Conservation (phyloP, 208 protist species). For the Crithidia sp. region DNA sequence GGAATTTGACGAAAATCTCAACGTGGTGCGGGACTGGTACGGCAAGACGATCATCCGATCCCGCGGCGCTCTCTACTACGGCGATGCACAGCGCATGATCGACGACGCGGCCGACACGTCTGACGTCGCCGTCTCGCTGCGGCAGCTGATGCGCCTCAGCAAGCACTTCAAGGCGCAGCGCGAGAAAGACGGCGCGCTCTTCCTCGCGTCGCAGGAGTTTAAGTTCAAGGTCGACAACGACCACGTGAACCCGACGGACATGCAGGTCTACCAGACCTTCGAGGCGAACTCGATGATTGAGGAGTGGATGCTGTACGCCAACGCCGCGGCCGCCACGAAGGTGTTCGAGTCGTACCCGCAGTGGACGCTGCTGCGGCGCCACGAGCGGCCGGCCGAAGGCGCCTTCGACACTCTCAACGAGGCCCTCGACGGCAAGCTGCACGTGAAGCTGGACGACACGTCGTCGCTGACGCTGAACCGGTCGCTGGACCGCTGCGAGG, state of each 20-base stretch:
- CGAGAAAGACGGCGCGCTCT: slow-evolving; percentile 86
- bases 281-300: slow-evolving; percentile 96
- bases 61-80: slow-evolving; percentile 93
- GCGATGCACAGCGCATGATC: slow-evolving; percentile 94
- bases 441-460: slow-evolving; percentile 78
- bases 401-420: slow-evolving; percentile 89
- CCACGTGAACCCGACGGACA: slow-evolving; percentile 88
- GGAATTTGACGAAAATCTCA: slow-evolving; percentile 89
- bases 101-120: slow-evolving; percentile 72
- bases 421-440: slow-evolving; percentile 63
- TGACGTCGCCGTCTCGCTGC: slow-evolving; percentile 77
- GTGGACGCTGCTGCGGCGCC: slow-evolving; percentile 89
- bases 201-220: slow-evolving; percentile 90
- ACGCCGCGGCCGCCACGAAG: slow-evolving; percentile 86
- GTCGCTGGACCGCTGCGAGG: slow-evolving; percentile 83
- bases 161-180: slow-evolving; percentile 84
- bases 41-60: slow-evolving; percentile 95
- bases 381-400: slow-evolving; percentile 84
- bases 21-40: slow-evolving; percentile 90
- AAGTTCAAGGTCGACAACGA: slow-evolving; percentile 92
- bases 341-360: slow-evolving; percentile 84
- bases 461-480: slow-evolving; percentile 84
- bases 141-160: slow-evolving; percentile 79
- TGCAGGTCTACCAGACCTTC: slow-evolving; percentile 91
- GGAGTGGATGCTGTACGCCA: slow-evolving; percentile 98